phyloP scores from a whole-genome alignment of 2,329 filamentous ascomycete genomes.

The Hysterium pulicare region DNA sequence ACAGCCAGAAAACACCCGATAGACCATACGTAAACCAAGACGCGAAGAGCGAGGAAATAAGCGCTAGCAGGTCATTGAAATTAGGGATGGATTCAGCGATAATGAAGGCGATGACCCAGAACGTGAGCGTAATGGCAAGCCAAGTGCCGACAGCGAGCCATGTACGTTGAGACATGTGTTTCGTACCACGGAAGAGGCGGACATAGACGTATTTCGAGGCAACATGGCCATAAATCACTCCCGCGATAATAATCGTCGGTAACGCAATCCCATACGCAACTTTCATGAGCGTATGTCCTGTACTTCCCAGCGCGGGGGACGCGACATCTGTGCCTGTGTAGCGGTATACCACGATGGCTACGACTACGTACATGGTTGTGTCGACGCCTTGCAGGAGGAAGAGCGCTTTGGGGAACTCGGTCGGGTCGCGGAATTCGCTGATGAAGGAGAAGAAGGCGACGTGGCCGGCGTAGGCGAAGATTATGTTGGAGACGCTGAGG shows the following conservation, averaged over 20 bases:
- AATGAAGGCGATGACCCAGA: constrained; percentile 63
- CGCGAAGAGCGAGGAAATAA: constrained; percentile 57
- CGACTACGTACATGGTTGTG: constrained; percentile 61
- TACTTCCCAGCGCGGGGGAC: constrained; percentile 61
- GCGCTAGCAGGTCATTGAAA: constrained; percentile 61
- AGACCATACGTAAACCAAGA: constrained; percentile 62
- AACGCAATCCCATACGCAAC: constrained; percentile 66
- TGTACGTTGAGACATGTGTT: constrained; percentile 26
- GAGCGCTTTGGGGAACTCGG: constrained; percentile 60
- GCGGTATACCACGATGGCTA: constrained; percentile 64
- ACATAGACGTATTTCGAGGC: constrained; percentile 64
- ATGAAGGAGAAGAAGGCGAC: constrained; percentile 66
- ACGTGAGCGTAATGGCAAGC: constrained; percentile 52
- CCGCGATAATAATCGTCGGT: constrained; percentile 67
- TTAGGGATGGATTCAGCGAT: constrained; percentile 66
- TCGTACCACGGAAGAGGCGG: constrained; percentile 58
- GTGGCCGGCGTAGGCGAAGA: constrained; percentile 66
- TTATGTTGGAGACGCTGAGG: constrained; percentile 43
- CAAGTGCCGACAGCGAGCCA: constrained; percentile 45
- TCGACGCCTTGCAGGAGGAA: constrained; percentile 58
- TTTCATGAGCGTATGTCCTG: constrained; percentile 57
- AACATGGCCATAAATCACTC: constrained; percentile 66
- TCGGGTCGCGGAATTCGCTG: constrained; percentile 59
- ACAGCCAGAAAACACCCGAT: constrained; percentile 45
- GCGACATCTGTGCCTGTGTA: constrained; percentile 59